phyloP scores from a whole-genome alignment of 768 basidiomycete genomes.

The Kwoniella mangroviensis region DNA sequence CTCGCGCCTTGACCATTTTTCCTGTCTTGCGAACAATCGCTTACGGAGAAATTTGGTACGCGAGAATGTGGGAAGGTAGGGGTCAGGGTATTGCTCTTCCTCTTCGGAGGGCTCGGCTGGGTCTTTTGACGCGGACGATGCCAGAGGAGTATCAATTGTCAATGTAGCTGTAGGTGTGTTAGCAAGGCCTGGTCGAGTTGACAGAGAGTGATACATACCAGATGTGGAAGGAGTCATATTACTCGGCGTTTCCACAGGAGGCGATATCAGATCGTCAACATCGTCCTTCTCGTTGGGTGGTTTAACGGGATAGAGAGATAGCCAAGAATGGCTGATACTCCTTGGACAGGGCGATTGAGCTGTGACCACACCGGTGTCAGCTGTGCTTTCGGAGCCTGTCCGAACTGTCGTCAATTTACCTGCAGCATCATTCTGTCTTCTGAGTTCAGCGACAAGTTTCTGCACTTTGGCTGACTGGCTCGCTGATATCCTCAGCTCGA shows the following conservation, averaged over 20 bases:
- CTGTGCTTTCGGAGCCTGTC: no score
- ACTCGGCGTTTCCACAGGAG: constrained; percentile 10
- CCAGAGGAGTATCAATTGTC: constrained; percentile 15
- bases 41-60: constrained; percentile 39
- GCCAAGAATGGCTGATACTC: constrained; percentile 34
- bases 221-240: constrained; percentile 15
- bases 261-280: constrained; percentile 19
- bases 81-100: constrained; percentile 37
- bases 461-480: constrained; percentile 34
- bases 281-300: constrained; percentile 21
- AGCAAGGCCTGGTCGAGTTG: background rate
- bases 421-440: constrained; percentile 26
- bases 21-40: constrained; percentile 33
- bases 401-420: no score
- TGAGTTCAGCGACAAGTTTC: constrained; percentile 36
- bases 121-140: background rate
- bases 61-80: constrained; percentile 36
- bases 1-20: constrained; percentile 36
- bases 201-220: background rate
- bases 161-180: constrained; percentile 3
- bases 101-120: constrained; percentile 3
- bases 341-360: constrained; percentile 19
- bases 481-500: constrained; percentile 39
- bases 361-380: background rate
- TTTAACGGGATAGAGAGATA: constrained; percentile 25